These are phyloP conservation scores for Neophaeococcomyces aloes DNA, from an alignment of 2,329 filamentous ascomycete genomes.

Conservation along the genomic window DNA sequence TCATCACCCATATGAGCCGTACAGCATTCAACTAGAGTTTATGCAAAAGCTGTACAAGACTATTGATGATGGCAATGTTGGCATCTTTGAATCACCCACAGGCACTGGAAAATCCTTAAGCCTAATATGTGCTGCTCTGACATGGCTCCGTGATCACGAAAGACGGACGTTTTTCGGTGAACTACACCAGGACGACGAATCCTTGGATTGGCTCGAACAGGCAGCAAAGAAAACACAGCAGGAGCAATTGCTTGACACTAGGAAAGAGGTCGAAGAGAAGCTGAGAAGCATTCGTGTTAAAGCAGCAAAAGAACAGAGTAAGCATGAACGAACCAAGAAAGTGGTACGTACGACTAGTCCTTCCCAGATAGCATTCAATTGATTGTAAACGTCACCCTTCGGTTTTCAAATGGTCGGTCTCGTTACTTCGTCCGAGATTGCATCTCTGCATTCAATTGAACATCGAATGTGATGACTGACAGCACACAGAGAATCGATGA, in stretches of 20 bases:
- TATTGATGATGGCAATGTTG: constrained; percentile 67
- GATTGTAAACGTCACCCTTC: too few relatives aligned
- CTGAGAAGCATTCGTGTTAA: constrained; percentile 20
- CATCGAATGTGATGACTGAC: neutral
- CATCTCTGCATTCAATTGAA: neutral
- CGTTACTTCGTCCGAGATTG: too few relatives aligned
- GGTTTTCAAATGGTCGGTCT: too few relatives aligned
- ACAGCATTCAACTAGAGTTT: constrained; percentile 76
- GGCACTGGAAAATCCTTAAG: constrained; percentile 88
- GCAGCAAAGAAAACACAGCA: constrained; percentile 60
- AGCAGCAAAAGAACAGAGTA: constrained; percentile 23
- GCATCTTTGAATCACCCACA: constrained; percentile 88
- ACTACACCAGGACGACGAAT: constrained; percentile 37
- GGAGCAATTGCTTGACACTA: constrained; percentile 53
- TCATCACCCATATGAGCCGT: constrained; percentile 78
- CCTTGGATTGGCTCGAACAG: constrained; percentile 76
- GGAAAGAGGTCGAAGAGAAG: constrained; percentile 60
- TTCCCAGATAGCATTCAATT: too few relatives aligned
- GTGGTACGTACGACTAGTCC: constrained; percentile 24
- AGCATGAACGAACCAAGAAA: constrained; percentile 40
- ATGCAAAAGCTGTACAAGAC: constrained; percentile 76
- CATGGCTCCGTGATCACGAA: constrained; percentile 82
- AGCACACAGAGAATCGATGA: constrained; percentile 1
- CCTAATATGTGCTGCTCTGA: constrained; percentile 76
- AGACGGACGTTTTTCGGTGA: constrained; percentile 27